phyloP scores from a whole-genome alignment of 352 stramenopile species.

The Pythium plurisporium region DNA sequence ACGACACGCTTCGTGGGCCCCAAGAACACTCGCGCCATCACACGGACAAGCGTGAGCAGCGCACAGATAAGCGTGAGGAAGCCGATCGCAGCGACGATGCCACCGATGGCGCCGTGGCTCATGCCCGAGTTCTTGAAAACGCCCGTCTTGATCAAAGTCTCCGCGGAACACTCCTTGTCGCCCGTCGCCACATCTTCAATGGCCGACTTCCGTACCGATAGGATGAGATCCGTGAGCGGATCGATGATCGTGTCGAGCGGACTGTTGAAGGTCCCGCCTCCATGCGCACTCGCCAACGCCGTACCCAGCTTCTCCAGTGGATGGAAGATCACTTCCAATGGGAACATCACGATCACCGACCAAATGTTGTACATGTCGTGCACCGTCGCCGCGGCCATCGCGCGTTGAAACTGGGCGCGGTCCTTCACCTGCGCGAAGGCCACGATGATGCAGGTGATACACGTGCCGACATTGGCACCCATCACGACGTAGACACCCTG shows the following conservation, averaged over 20 bases:
- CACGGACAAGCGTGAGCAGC: conserved; percentile 27
- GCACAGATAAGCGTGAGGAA: conserved; percentile 46
- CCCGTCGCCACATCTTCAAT: conserved; percentile 14
- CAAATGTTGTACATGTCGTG: conserved; percentile 19
- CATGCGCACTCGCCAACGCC: conserved; percentile 1
- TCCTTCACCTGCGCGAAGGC: conserved; percentile 5
- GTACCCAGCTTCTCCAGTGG: conserved; percentile 31
- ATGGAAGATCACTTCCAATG: conserved; percentile 31
- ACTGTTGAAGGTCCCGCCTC: conserved; percentile 14
- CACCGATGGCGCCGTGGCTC: conserved; percentile 40
- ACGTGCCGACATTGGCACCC: conserved; percentile 61
- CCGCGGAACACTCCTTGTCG: neutral
- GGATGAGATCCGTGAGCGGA: conserved; percentile 8
- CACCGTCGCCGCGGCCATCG: conserved; percentile 20
- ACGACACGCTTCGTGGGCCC: conserved; percentile 83
- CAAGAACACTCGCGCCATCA: conserved; percentile 55
- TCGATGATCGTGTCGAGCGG: conserved; percentile 22
- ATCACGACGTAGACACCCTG: conserved; percentile 78
- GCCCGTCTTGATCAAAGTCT: conserved; percentile 36
- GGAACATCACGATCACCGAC: conserved; percentile 10
- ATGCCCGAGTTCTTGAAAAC: conserved; percentile 33
- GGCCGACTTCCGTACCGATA: conserved; percentile 12
- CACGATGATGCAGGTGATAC: conserved; percentile 13
- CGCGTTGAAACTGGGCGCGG: conserved; percentile 30
- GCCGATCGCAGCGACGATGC: conserved; percentile 39